Evolutionary conservation across 345 rosid genomes (phyloP).

Genomic region (Tarenaya hassleriana): DNA sequence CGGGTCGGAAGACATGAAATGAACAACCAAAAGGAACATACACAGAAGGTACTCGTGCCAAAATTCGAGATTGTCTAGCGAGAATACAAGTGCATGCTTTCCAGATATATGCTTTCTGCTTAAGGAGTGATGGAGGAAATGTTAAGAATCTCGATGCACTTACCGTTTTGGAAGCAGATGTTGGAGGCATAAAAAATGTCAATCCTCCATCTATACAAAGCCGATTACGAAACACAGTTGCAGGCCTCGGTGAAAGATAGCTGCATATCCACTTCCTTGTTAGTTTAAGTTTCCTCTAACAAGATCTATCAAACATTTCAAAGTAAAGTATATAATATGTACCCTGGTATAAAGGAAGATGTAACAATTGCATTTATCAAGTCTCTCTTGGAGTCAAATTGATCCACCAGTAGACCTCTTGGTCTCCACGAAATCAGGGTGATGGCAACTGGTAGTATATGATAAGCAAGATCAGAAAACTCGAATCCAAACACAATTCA

Average conservation of each 20-base stretch:
- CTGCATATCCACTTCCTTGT: constrained; percentile 30
- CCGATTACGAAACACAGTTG: constrained; percentile 75
- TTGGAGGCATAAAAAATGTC: constrained; percentile 94
- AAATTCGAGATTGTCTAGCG: too few species aligned
- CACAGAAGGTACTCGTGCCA: too few species aligned
- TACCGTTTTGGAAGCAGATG: constrained; percentile 88
- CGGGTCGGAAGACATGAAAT: too few species aligned
- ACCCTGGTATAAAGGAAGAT: constrained; percentile 95
- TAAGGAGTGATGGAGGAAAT: too few species aligned
- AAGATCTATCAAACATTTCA: too few species aligned
- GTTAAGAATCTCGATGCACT: too few species aligned
- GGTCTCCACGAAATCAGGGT: constrained; percentile 92
- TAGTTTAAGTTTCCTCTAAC: too few species aligned
- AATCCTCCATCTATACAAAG: constrained; percentile 93
- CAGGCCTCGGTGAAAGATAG: constrained; percentile 92
- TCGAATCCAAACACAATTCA: constrained; percentile 3
- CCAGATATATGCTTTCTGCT: too few species aligned
- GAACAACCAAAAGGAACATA: too few species aligned
- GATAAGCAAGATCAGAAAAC: constrained; percentile 14
- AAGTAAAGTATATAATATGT: too few species aligned
- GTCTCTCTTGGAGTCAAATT: constrained; percentile 87
- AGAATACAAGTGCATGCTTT: too few species aligned
- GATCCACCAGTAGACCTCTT: constrained; percentile 88
- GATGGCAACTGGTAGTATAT: constrained; percentile 77
- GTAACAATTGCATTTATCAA: constrained; percentile 79